Percentiles rank a stretch among this genome's conserved stretches.
phyloP scores from a whole-genome alignment of 495 filamentous ascomycete species.

The Lineolata rhizophorae region DNA sequence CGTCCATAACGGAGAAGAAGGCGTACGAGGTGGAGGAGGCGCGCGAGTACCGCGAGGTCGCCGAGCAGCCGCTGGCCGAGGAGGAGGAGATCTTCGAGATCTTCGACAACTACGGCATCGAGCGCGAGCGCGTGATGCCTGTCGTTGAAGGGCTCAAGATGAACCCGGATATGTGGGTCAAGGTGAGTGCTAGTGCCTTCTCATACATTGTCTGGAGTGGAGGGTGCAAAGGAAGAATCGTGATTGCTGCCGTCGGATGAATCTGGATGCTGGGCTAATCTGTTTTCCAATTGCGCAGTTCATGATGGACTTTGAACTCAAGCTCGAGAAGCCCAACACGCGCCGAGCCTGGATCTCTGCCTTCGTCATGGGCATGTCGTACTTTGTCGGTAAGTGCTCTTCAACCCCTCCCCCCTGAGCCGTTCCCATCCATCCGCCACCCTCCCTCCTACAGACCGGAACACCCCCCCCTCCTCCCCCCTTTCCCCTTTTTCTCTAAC shows the following conservation, averaged over 20 bases:
- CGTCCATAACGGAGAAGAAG: conserved; percentile 24
- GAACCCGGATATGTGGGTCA: conserved; percentile 23
- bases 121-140: conserved; percentile 11
- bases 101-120: conserved; percentile 22
- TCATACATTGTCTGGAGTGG: no score
- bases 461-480: no score
- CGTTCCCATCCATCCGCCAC: no score
- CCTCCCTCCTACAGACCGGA: no score
- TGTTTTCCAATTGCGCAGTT: no score
- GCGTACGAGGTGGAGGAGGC: conserved; percentile 24
- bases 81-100: conserved; percentile 16
- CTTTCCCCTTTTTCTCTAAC: no score
- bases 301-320: conserved; percentile 32
- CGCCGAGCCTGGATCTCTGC: conserved; percentile 25
- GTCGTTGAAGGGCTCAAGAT: conserved; percentile 20
- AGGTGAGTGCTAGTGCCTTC: no score
- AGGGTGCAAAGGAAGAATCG: no score
- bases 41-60: conserved; percentile 21
- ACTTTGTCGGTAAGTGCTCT: no score
- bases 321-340: conserved; percentile 22
- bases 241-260: no score
- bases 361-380: conserved; percentile 27
- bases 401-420: no score
- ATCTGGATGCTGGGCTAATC: no score
- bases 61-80: conserved; percentile 16